Conservation (phyloP, 176 grass and related monocot genomes). For the Oryza coarctata region DNA sequence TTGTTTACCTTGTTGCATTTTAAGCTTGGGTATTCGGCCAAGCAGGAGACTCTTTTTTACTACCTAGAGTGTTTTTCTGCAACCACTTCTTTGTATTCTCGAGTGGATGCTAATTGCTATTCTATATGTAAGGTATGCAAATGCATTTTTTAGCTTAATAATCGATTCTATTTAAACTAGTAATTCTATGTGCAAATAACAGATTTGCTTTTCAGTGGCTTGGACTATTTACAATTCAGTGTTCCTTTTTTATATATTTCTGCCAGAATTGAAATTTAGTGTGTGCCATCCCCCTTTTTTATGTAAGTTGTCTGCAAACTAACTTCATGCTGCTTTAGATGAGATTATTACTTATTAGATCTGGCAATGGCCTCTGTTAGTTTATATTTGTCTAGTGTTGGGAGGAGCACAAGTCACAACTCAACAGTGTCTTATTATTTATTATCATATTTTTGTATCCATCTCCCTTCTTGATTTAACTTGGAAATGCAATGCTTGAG, state of each 20-base stretch:
- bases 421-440: background rate
- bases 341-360: background rate
- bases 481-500: background rate
- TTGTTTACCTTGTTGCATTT: background rate
- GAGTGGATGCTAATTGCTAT: background rate
- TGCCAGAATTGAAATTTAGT: background rate
- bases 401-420: background rate
- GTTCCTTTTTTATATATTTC: background rate
- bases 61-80: background rate
- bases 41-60: background rate
- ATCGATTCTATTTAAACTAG: background rate
- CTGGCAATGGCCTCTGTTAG: background rate
- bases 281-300: background rate
- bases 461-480: slow-evolving; percentile 7
- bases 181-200: background rate
- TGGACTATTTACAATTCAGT: background rate
- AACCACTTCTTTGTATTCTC: background rate
- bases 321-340: background rate
- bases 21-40: background rate
- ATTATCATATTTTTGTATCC: background rate
- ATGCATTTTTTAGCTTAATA: background rate
- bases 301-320: background rate
- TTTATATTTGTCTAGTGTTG: background rate
- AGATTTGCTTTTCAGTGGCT: background rate
- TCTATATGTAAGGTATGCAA: background rate